A percentile compares a stretch with the other conserved stretches of the same genome.
Evolutionary conservation across 495 filamentous ascomycete species (phyloP).

Genomic region (Ascobolus immersus): DNA sequence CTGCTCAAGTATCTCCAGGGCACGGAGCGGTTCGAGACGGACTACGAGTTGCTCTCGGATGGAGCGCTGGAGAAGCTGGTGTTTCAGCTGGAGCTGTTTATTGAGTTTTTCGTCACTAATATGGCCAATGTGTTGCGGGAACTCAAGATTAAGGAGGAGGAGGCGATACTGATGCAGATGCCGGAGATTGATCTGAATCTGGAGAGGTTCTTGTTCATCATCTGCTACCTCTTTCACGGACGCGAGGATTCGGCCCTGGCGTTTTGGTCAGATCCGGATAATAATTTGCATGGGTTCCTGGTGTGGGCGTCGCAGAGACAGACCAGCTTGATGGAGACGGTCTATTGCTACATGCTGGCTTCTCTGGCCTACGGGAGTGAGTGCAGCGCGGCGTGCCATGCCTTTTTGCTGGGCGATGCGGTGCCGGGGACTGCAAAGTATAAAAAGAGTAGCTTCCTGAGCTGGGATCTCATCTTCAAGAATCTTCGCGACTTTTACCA

Average conservation of each 20-base stretch:
- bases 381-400: conserved; percentile 55
- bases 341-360: conserved; percentile 86
- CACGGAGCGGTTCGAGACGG: conserved; percentile 40
- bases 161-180: conserved; percentile 47
- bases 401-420: conserved; percentile 71
- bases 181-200: conserved; percentile 54
- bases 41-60: conserved; percentile 32
- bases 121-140: conserved; percentile 76
- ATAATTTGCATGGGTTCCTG: conserved; percentile 76
- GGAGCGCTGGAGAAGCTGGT: conserved; percentile 36
- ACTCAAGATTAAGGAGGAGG: conserved; percentile 71
- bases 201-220: conserved; percentile 74
- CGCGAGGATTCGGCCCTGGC: conserved; percentile 55
- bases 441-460: conserved; percentile 52
- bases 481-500: conserved; percentile 23
- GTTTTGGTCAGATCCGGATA: conserved; percentile 74
- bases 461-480: conserved; percentile 77
- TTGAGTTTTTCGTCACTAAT: conserved; percentile 79
- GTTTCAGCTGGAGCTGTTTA: conserved; percentile 61
- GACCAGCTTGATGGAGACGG: conserved; percentile 75
- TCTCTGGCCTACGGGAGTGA: conserved; percentile 56
- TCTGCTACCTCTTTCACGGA: conserved; percentile 71
- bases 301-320: conserved; percentile 83
- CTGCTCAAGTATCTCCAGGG: conserved; percentile 53
- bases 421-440: conserved; percentile 45